Evolutionary conservation across 352 stramenopile species (phyloP), one percentile per base, ranked within the genome.

Genomic region (Thraustochytrium striatum): DNA sequence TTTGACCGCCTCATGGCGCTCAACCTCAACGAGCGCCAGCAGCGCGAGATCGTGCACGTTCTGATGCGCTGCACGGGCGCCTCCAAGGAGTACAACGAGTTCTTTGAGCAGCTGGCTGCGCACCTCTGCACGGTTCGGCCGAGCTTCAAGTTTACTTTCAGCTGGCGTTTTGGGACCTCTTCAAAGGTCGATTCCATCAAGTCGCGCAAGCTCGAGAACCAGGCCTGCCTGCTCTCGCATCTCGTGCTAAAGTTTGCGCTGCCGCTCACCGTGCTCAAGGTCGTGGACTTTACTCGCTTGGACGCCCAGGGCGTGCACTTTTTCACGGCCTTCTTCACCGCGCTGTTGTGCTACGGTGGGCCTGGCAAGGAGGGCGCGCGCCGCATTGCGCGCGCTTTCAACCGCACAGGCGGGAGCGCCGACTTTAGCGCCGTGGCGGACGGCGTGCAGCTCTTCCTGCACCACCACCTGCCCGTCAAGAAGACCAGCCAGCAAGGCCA

Each of bases 71-170:
- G 94, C 81, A 92, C 85, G 82, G 84, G 85, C 32, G 85, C 90
- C 69, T 88, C 93, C 61, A 88, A 86, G 52, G 72, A 78, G 52
- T 98, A 96, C 88, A 98, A 98, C 84, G 91, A 90, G 69, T 98
- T 92, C 83, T 99, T 98, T 84, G 88, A 95, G 43, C 87, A 95
- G 79, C 87, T 99, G 36, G 92, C 91, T 2, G 85, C 89, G 47
- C 91, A 95, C 47, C 87, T 98, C 69, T 98, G 93, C 80, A 90
- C 97, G 82, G 95, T 93, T 83, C 92, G 98, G 79, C 86, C 83
- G 41, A 92, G 94, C 50, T 96, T 92, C 85, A 98, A 96, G 75
- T 98, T 98, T 81, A 97, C 93, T 25, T 90, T 97, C 94, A 97
- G 82, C 87, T 98, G 25, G 91, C 94, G 52, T 98, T 96, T 83